phyloP scores from a whole-genome alignment of 768 basidiomycete species.

The Amanita jacksonii region DNA sequence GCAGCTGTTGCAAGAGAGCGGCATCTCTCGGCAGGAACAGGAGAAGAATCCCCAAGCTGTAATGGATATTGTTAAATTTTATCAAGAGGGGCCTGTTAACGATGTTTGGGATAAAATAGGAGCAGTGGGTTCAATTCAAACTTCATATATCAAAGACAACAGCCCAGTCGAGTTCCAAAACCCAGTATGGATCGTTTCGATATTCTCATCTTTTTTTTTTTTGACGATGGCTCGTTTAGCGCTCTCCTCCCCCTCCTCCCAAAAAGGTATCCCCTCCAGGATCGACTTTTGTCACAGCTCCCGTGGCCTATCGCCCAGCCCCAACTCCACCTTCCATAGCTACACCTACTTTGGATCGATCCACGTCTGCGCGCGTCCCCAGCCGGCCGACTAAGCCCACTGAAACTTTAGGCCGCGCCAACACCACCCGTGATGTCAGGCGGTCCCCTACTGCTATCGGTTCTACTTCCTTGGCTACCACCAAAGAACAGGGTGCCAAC shows the following conservation, averaged over 20 bases:
- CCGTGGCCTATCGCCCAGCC: constrained; percentile 63
- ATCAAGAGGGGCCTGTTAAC: constrained; percentile 70
- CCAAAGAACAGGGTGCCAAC: constrained; percentile 14
- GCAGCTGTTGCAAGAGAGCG: constrained; percentile 89
- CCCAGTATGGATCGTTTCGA: constrained; percentile 35
- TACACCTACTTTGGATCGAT: constrained; percentile 72
- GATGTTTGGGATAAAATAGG: constrained; percentile 86
- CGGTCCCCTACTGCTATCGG: constrained; percentile 33
- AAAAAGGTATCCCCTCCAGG: constrained; percentile 24
- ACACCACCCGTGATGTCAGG: constrained; percentile 52
- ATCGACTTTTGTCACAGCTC: constrained; percentile 26
- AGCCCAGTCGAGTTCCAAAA: constrained; percentile 44
- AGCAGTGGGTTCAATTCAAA: constrained; percentile 28
- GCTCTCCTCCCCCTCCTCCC: constrained; percentile 42
- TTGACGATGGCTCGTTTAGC: constrained; percentile 18
- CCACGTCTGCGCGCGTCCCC: constrained; percentile 76
- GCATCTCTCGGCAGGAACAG: constrained; percentile 90
- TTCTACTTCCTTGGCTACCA: background rate
- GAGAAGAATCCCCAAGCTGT: constrained; percentile 97
- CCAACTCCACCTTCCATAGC: constrained; percentile 62
- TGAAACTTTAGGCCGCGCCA: constrained; percentile 51
- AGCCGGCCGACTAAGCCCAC: constrained; percentile 36
- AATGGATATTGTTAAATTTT: constrained; percentile 98
- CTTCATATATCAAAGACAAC: constrained; percentile 20
- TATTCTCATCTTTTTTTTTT: constrained; percentile 9